Conservation (phyloP, 345 rosid genomes). For the Rubroshorea leprosula region DNA sequence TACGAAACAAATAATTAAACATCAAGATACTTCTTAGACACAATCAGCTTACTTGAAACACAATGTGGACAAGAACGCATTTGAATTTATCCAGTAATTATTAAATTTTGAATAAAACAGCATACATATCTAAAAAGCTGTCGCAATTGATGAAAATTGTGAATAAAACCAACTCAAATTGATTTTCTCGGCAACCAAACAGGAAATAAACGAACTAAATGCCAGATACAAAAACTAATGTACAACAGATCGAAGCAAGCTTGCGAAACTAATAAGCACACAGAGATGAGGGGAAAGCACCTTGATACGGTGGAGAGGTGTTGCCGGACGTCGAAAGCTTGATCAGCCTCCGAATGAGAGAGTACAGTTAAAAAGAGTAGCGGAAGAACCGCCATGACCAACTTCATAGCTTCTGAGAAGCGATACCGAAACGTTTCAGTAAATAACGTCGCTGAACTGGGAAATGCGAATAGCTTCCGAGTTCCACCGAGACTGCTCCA, state of each 20-base stretch:
- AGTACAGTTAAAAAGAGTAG: slow-evolving; percentile 17
- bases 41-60: neutral
- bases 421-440: neutral
- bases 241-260: neutral
- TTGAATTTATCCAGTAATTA: no score
- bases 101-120: no score
- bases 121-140: no score
- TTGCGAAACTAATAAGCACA: neutral
- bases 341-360: slow-evolving; percentile 33
- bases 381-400: slow-evolving; percentile 19
- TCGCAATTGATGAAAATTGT: no score
- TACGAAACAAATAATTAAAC: neutral
- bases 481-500: no score
- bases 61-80: neutral
- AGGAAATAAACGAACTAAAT: neutral
- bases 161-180: no score
- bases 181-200: neutral
- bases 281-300: slow-evolving; percentile 23
- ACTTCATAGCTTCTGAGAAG: neutral
- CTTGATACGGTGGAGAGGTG: slow-evolving; percentile 67
- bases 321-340: slow-evolving; percentile 56
- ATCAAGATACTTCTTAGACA: neutral
- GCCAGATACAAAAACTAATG: neutral
- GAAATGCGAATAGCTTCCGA: neutral
- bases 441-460: neutral